Conservation (phyloP, 2,329 filamentous ascomycete species). For the Dryadomyces sulphureus region DNA sequence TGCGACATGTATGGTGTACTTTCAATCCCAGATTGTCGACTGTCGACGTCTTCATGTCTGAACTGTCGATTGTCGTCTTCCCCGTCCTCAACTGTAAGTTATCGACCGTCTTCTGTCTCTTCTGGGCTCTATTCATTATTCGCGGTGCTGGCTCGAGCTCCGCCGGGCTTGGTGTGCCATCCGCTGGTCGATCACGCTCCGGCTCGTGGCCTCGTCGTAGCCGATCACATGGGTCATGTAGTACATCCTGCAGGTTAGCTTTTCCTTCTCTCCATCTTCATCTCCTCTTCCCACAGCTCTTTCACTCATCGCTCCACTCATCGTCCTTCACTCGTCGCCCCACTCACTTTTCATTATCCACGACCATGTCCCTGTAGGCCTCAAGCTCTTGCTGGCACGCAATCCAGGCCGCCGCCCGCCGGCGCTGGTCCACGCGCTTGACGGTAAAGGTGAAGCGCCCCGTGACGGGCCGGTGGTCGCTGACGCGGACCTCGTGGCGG, state of each 20-base stretch:
- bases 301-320: constrained; percentile 17
- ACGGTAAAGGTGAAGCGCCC: constrained; percentile 69
- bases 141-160: constrained; percentile 14
- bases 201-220: constrained; percentile 37
- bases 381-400: constrained; percentile 63
- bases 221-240: constrained; percentile 38
- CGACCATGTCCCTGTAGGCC: constrained; percentile 52
- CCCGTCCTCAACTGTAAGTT: too few relatives aligned
- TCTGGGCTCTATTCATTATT: neutral
- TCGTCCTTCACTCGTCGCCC: constrained; percentile 7
- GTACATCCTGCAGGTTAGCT: constrained; percentile 22
- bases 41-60: too few relatives aligned
- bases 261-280: neutral
- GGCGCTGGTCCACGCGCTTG: constrained; percentile 61
- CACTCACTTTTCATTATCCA: constrained; percentile 64
- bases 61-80: too few relatives aligned
- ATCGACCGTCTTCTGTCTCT: neutral
- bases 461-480: constrained; percentile 86
- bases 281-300: neutral
- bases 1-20: too few relatives aligned
- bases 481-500: constrained; percentile 78
- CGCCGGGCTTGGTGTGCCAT: constrained; percentile 13
- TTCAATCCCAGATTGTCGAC: too few relatives aligned
- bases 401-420: constrained; percentile 53
- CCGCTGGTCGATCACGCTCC: constrained; percentile 28